These are phyloP conservation scores for Claviceps capensis DNA, from an alignment of 2,329 filamentous ascomycete genomes.

Conservation along the genomic window DNA sequence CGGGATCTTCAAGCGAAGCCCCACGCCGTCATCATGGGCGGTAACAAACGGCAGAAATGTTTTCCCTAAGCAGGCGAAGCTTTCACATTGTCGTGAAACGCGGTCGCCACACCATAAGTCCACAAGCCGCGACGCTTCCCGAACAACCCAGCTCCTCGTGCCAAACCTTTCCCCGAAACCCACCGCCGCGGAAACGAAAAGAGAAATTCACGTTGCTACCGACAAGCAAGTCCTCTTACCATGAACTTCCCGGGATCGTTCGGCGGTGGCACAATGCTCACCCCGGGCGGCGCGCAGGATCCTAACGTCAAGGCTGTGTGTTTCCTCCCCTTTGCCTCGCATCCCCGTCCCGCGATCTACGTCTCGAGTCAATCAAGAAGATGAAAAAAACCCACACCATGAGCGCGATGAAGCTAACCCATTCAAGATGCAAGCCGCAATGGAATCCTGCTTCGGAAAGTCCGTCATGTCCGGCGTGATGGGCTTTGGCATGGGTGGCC, in stretches of 20 bases:
- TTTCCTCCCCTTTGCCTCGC: conserved; percentile 2
- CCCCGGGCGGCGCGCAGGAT: conserved; percentile 27
- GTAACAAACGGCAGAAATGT: conserved; percentile 27
- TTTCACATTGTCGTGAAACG: neutral
- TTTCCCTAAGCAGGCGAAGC: conserved; percentile 7
- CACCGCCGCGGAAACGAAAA: neutral
- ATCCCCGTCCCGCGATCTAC: neutral
- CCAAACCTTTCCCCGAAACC: too few relatives aligned
- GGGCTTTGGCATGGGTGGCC: conserved; percentile 84
- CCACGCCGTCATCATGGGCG: conserved; percentile 15
- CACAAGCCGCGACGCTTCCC: neutral
- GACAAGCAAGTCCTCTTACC: neutral
- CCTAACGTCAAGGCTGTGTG: conserved; percentile 37
- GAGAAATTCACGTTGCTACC: neutral
- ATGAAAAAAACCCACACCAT: neutral
- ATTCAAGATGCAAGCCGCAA: conserved; percentile 59
- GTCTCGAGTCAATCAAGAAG: neutral
- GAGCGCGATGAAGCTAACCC: neutral
- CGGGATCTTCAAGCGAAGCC: neutral
- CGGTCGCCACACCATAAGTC: too few relatives aligned
- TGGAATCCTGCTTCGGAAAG: conserved; percentile 89
- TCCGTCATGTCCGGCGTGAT: conserved; percentile 80
- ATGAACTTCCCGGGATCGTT: conserved; percentile 27
- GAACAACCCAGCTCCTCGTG: neutral
- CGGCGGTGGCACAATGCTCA: conserved; percentile 12